These are phyloP conservation scores for Ilyonectria robusta DNA, from an alignment of 2,329 filamentous ascomycete genomes.

Conservation along the genomic window DNA sequence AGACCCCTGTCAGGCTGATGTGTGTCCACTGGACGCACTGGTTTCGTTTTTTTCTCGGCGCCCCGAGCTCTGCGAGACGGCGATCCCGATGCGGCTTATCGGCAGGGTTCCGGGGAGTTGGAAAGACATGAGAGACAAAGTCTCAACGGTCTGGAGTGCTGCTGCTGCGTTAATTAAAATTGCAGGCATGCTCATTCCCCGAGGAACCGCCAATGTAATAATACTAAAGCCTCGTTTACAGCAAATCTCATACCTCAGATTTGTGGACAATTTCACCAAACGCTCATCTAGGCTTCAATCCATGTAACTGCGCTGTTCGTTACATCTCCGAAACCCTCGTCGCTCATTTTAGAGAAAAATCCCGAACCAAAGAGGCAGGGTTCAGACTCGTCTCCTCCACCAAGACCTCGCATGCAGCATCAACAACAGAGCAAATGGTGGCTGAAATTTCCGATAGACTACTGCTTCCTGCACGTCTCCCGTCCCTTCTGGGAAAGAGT, in stretches of 20 bases:
- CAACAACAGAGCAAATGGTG: constrained; percentile 20
- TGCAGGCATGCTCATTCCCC: background rate
- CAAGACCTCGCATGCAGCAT: background rate
- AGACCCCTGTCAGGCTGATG: constrained; percentile 45
- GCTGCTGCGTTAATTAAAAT: background rate
- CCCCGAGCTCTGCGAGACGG: constrained; percentile 40
- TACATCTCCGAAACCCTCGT: constrained; percentile 40
- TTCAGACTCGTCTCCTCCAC: background rate
- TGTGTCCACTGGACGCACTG: background rate
- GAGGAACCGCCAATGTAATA: background rate
- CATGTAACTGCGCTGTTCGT: background rate
- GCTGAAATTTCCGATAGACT: constrained; percentile 43
- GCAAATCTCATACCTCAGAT: background rate
- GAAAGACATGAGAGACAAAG: background rate
- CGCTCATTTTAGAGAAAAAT: constrained; percentile 23
- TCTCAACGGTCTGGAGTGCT: background rate
- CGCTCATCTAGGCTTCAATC: background rate
- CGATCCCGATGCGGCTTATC: constrained; percentile 43
- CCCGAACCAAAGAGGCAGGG: background rate
- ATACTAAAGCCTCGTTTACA: background rate
- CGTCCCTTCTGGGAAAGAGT: constrained; percentile 42
- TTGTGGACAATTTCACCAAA: background rate
- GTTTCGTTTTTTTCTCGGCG: constrained; percentile 17
- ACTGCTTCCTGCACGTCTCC: constrained; percentile 36
- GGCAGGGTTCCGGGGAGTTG: constrained; percentile 18